A percentile compares a stretch with the other conserved stretches of the same genome.
Conservation (phyloP, 208 protist genomes). For the Crithidia fasciculata region DNA sequence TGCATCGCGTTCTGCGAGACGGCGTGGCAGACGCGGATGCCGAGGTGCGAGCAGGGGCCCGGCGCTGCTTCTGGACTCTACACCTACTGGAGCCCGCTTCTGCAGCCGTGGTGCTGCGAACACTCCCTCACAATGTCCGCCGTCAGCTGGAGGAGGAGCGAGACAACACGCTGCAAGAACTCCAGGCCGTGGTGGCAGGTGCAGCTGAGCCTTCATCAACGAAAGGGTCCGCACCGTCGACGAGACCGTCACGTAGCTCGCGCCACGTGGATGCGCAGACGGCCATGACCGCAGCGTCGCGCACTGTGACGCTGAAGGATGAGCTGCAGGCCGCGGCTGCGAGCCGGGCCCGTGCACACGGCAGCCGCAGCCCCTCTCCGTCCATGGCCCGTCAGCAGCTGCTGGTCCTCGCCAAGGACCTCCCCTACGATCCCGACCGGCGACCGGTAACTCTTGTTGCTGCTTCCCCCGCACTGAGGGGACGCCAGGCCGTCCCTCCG, state of each 20-base stretch:
- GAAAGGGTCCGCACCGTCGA: neutral
- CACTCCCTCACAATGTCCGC: constrained; percentile 33
- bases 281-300: neutral
- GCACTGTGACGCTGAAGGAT: constrained; percentile 36
- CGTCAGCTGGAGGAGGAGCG: constrained; percentile 31
- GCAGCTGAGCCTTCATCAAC: neutral
- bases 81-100: constrained; percentile 46
- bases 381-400: constrained; percentile 11
- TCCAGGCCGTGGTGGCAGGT: constrained; percentile 12
- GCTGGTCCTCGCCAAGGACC: constrained; percentile 15
- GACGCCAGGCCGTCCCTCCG: neutral
- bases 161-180: constrained; percentile 17
- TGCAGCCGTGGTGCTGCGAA: constrained; percentile 34
- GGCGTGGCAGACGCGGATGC: constrained; percentile 57
- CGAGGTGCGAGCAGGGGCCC: constrained; percentile 40
- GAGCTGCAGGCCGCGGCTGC: constrained; percentile 41
- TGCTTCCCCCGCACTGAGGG: no score
- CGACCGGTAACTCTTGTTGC: neutral
- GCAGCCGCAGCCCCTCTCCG: neutral
- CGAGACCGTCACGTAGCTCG: neutral
- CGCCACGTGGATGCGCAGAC: neutral
- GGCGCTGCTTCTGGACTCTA: constrained; percentile 56
- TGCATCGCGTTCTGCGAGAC: constrained; percentile 44
- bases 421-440: neutral
- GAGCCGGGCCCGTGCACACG: constrained; percentile 18